Conservation (phyloP, 192 early-diverging fungal species). For the Radiomyces spectabilis region DNA sequence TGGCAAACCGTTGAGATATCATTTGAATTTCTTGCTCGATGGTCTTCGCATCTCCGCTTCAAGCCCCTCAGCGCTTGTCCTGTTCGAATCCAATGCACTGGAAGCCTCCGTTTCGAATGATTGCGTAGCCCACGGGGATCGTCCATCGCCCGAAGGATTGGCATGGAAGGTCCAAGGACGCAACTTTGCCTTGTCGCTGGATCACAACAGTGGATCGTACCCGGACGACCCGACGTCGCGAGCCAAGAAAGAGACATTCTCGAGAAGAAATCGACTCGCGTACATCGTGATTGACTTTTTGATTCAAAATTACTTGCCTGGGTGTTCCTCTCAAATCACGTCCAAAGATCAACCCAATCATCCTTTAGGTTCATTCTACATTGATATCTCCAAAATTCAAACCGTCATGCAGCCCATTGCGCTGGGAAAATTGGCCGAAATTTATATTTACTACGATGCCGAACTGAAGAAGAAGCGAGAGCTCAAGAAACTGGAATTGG, state of each 20-base stretch:
- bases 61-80: constrained; percentile 46
- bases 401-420: constrained; percentile 70
- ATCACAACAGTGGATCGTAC: constrained; percentile 29
- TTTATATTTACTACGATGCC: constrained; percentile 56
- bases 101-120: constrained; percentile 55
- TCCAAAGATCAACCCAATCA: constrained; percentile 7
- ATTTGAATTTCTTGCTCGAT: constrained; percentile 49
- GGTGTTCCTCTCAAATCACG: too few species aligned
- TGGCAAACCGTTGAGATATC: constrained; percentile 26
- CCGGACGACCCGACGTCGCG: constrained; percentile 1
- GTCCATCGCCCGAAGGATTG: not conserved
- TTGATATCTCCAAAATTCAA: constrained; percentile 54
- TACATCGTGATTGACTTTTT: constrained; percentile 58
- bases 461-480: constrained; percentile 54
- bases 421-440: constrained; percentile 52
- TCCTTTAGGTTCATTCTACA: constrained; percentile 36
- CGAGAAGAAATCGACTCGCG: constrained; percentile 42
- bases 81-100: constrained; percentile 56
- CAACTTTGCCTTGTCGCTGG: constrained; percentile 52
- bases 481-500: constrained; percentile 46
- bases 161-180: constrained; percentile 46
- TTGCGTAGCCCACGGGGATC: too few species aligned
- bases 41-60: constrained; percentile 54
- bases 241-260: constrained; percentile 30
- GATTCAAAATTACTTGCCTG: constrained; percentile 58